Base-by-base conservation (phyloP, 257 asterid genomes). In the Coffea eugenioides region DNA sequence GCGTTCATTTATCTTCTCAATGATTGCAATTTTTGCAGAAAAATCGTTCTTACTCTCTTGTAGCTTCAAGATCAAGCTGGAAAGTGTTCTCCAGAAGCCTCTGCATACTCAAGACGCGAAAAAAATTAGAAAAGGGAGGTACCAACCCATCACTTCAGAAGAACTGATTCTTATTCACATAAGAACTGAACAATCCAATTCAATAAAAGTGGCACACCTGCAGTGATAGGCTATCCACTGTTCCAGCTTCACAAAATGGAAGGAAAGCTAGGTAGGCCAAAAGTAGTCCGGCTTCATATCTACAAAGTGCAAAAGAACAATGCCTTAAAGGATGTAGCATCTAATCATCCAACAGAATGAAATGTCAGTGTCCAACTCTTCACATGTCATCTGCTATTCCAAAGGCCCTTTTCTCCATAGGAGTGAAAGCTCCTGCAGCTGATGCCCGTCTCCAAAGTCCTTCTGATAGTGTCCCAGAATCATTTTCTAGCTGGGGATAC, bases 331-430 rank as follows among this genome's bases (percentile, higher is more conserved):
- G 61, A 66, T 51, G 70, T 67, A 78, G 52, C 69, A 36, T 74
- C 14, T 14, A 36, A 61, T 34, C 23, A 45, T 51, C 80, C 18
- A 68, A 56, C 46, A 80, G 48, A 75, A 39, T 11, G 54, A 49
- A 62, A 66, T 77, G 41, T 23, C 70, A 71, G 59, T 66, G 78
- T 46, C 49, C 51, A 66, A 73, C 45, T 25, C 67, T 70, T 64
- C 86, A 93, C 98, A 95, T 93, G 91, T 95, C 98, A 90, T 95
- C 98, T 69, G 98, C 98, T 69, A 95, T 89, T 84, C 97, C 98
- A 83, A 91, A 95, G 71, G 90, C 90, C 76, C 97, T 88, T 87
- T 89, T 95, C 80, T 95, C 97, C 90, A 95, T 65, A 56, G 93
- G 89, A 86, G 88, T 86, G 85, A 81, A 88, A 80, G 95, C 98